Evolutionary conservation across 768 basidiomycete genomes (phyloP).

Genomic region (Strobilomyces echinocephalus): DNA sequence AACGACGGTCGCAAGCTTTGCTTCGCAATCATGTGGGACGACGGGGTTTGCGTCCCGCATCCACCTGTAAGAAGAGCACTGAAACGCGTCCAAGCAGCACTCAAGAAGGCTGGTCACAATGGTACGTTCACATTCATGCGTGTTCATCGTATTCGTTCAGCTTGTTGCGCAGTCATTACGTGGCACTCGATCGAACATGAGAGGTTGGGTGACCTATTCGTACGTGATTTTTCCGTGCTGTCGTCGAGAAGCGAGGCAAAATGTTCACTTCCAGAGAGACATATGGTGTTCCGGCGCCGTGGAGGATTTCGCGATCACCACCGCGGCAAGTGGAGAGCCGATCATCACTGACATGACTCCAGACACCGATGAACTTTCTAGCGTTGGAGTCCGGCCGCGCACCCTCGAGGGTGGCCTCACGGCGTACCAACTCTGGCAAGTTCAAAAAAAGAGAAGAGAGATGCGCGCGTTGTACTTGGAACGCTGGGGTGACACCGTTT

Average conservation of each 20-base stretch:
- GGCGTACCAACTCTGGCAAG: conserved; percentile 65
- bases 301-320: conserved; percentile 41
- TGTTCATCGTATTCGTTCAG: neutral
- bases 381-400: too few species aligned
- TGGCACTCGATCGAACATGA: conserved; percentile 57
- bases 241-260: neutral
- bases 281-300: conserved; percentile 46
- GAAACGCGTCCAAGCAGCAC: conserved; percentile 48
- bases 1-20: conserved; percentile 47
- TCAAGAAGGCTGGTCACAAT: conserved; percentile 59
- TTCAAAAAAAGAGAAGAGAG: conserved; percentile 44
- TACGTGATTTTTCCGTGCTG: conserved; percentile 27
- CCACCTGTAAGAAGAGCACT: conserved; percentile 64
- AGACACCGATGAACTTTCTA: conserved; percentile 11
- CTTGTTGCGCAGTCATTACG: conserved; percentile 49
- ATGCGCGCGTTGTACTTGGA: conserved; percentile 56
- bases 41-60: conserved; percentile 54
- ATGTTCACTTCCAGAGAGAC: conserved; percentile 22
- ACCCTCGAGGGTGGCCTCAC: conserved; percentile 28
- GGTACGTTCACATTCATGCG: conserved; percentile 35
- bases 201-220: conserved; percentile 41
- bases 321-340: conserved; percentile 49
- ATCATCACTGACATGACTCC: conserved; percentile 45
- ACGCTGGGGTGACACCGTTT: conserved; percentile 53
- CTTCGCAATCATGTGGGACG: conserved; percentile 64